Base-by-base conservation (phyloP, 257 asterid genomes). In the Przewalskia tangutica region DNA sequence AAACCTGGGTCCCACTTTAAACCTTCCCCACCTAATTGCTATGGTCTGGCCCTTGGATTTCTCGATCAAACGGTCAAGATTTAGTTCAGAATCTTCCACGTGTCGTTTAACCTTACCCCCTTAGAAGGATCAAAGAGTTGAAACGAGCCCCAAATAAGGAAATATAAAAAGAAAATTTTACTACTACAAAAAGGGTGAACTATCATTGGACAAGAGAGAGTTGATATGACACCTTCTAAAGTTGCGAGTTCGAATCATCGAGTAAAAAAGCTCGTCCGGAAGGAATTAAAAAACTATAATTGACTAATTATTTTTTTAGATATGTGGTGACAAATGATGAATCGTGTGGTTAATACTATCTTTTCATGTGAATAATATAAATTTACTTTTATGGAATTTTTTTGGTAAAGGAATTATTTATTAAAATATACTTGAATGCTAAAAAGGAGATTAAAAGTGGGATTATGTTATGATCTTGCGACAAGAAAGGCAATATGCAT, bases 61-160 rank as follows among this genome's bases (percentile, higher is more conserved):
- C 36, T 6, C 10, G 66, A 86, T 89, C 93, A 0, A 42, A 86
- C 84, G 92, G 90, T 78, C 68, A 53, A 71, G 81, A 70, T 2
- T 48, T 48, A 48, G 4, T 23, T 23, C 42, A 11, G 13, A 4
- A 23, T 70, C 76, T 77, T 62, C 86, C 89, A 85, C 85, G 89
- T 89, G 89, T 65, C 80, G 10, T 73, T 70, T 42, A 27, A 70
- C 11, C 38, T 14, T 71, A 2, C 0, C 18, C 60, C 6, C 9
- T 44, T 1, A 23, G 5, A 34, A 34, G 36, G 36, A 68, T 17
- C 32, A 68, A 68, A 40, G 40, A 40, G 54, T 68, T 40, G 42
- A n/a, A 4, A 8, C 4, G 32, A 5, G 13, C n/a, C 7, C 46
- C 27, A 65, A 13, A 1, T 8, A 66, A 66, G 46, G 3, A 42